Evolutionary conservation across 345 rosid genomes (phyloP).

Genomic region (Punica granatum): DNA sequence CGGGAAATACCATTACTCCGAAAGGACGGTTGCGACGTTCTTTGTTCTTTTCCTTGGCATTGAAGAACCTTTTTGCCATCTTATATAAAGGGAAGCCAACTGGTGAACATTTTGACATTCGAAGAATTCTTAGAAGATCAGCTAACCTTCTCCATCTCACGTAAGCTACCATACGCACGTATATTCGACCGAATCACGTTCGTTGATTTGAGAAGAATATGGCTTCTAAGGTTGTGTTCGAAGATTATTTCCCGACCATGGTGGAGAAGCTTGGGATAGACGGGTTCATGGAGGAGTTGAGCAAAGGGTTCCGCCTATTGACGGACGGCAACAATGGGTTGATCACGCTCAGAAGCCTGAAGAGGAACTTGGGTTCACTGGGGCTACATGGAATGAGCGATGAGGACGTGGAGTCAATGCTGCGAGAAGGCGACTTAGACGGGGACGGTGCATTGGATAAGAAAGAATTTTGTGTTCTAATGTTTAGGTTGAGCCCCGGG

Average conservation of each 20-base stretch:
- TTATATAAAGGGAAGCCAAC: neutral
- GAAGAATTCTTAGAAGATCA: neutral
- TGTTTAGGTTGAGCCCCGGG: slow-evolving; percentile 59
- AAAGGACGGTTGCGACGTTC: neutral
- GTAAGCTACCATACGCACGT: neutral
- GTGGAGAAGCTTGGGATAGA: slow-evolving; percentile 42
- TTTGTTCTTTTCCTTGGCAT: neutral
- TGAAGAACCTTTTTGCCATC: neutral
- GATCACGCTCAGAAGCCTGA: slow-evolving; percentile 51
- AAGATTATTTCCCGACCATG: slow-evolving; percentile 55
- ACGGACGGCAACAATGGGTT: slow-evolving; percentile 35
- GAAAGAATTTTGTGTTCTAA: slow-evolving; percentile 51
- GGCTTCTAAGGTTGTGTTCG: slow-evolving; percentile 24
- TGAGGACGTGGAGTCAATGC: slow-evolving; percentile 40
- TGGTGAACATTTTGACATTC: neutral
- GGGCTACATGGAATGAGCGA: slow-evolving; percentile 43
- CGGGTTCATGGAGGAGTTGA: slow-evolving; percentile 51
- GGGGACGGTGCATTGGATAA: slow-evolving; percentile 48
- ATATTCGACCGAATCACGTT: neutral
- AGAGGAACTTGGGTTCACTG: slow-evolving; percentile 29
- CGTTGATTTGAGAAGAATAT: slow-evolving; percentile 17
- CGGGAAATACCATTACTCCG: neutral
- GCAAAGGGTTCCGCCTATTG: slow-evolving; percentile 44
- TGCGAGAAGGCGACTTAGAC: slow-evolving; percentile 49
- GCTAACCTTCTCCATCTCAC: neutral